Evolutionary conservation across 164 flowering plant species (phyloP).

Genomic region (Malania oleifera): DNA sequence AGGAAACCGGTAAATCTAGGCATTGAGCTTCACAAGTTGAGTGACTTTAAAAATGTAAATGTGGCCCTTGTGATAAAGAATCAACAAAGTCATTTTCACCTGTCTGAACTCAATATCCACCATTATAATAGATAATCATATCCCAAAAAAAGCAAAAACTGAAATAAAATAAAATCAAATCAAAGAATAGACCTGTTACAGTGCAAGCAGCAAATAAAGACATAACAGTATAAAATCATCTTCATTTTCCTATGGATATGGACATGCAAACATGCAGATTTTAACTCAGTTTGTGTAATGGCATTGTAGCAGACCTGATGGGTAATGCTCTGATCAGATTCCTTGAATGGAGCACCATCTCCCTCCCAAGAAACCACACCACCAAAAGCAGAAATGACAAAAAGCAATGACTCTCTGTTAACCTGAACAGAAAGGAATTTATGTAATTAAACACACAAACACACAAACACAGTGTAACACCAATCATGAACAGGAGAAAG

Average conservation of each 20-base stretch:
- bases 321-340: conserved; percentile 71
- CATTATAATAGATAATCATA: too few species aligned
- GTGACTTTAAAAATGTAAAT: too few species aligned
- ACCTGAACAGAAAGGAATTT: conserved; percentile 38
- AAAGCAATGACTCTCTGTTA: conserved; percentile 83
- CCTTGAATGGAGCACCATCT: conserved; percentile 72
- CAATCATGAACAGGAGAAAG: not conserved
- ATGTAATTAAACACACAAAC: not conserved
- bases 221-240: not conserved
- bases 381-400: conserved; percentile 90
- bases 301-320: conserved; percentile 68
- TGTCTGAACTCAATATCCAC: too few species aligned
- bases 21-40: too few species aligned
- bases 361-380: conserved; percentile 97
- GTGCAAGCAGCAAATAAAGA: not conserved
- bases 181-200: too few species aligned
- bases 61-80: too few species aligned
- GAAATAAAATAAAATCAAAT: too few species aligned
- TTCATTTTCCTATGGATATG: not conserved
- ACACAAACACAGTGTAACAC: not conserved
- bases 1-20: too few species aligned
- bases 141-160: too few species aligned
- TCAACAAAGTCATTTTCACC: too few species aligned
- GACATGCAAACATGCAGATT: not conserved
- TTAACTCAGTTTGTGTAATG: not conserved